Conservation (phyloP, 2,329 filamentous ascomycete genomes). For the Stemphylium vesicarium region DNA sequence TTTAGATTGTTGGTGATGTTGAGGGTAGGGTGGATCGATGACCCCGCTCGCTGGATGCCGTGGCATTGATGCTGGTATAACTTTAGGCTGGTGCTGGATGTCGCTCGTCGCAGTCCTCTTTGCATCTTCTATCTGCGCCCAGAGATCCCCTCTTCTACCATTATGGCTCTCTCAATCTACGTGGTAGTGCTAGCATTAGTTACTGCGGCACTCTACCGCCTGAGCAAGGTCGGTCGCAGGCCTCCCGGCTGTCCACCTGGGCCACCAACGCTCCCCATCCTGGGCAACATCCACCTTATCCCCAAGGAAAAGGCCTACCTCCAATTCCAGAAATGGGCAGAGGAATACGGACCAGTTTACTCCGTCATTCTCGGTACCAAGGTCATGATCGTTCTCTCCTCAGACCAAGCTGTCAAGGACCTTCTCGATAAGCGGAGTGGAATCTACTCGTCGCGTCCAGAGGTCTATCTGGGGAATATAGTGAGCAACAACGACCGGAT, state of each 20-base stretch:
- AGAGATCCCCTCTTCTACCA: not conserved
- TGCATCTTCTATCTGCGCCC: not conserved
- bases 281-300: conserved; percentile 61
- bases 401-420: conserved; percentile 57
- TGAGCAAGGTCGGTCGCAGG: conserved; percentile 31
- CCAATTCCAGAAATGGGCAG: conserved; percentile 61
- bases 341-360: conserved; percentile 60
- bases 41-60: no score
- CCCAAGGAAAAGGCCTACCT: conserved; percentile 52
- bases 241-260: conserved; percentile 56
- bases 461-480: conserved; percentile 27
- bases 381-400: conserved; percentile 56
- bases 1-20: no score
- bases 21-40: no score
- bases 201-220: conserved; percentile 4
- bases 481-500: conserved; percentile 18
- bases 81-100: not conserved
- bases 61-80: not conserved
- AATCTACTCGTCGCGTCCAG: conserved; percentile 58
- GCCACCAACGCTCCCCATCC: conserved; percentile 58
- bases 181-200: not conserved
- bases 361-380: conserved; percentile 59
- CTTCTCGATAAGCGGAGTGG: conserved; percentile 58
- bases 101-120: not conserved
- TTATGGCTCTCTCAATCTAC: conserved; percentile 8